A percentile compares a stretch with the other conserved stretches of the same genome.
These are phyloP conservation scores for Neurospora sp. DNA, from an alignment of 495 filamentous ascomycete species.

Conservation along the genomic window DNA sequence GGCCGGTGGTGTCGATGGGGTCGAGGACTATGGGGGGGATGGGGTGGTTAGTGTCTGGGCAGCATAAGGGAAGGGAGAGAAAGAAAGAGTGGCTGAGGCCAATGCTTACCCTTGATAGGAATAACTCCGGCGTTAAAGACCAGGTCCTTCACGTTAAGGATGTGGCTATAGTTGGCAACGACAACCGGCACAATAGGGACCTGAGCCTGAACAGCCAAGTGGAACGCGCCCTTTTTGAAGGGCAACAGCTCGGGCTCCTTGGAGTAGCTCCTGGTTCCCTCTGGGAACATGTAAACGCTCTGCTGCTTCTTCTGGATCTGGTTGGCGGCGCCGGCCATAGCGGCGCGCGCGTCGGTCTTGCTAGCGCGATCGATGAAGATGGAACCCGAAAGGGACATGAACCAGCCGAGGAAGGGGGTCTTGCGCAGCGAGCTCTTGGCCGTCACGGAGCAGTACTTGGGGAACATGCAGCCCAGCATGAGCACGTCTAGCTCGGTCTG, in stretches of 20 bases:
- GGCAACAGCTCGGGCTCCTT: constrained; percentile 68
- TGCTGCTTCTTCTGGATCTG: constrained; percentile 69
- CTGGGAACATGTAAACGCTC: constrained; percentile 88
- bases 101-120: constrained; percentile 61
- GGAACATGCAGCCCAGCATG: constrained; percentile 79
- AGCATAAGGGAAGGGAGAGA: neutral
- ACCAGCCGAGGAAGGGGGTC: constrained; percentile 90
- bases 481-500: constrained; percentile 92
- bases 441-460: constrained; percentile 84
- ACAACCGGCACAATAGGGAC: constrained; percentile 88
- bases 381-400: constrained; percentile 81
- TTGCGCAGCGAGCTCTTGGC: constrained; percentile 78
- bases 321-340: constrained; percentile 71
- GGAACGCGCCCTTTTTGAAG: constrained; percentile 98
- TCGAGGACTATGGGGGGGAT: constrained; percentile 51
- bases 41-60: constrained; percentile 2
- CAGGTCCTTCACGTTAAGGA: constrained; percentile 59
- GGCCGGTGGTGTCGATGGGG: constrained; percentile 70
- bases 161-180: constrained; percentile 73
- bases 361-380: constrained; percentile 93
- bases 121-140: constrained; percentile 69
- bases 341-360: constrained; percentile 65
- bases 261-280: constrained; percentile 87
- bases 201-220: constrained; percentile 85
- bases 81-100: neutral